Conservation (phyloP, 768 basidiomycete species). For the Naganishia kalamii region DNA sequence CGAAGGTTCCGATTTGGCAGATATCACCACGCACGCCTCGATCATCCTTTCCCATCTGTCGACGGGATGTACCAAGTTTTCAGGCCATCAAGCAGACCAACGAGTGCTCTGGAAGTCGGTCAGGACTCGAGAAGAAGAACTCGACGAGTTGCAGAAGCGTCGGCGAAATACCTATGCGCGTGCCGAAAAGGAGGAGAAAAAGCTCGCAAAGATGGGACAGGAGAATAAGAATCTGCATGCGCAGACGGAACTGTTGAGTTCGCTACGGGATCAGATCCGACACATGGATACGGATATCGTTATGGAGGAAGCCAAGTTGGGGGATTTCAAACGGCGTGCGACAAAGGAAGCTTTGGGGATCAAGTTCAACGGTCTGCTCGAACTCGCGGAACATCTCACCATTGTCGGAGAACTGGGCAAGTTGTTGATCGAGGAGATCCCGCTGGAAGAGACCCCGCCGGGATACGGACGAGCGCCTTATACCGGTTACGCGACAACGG, state of each 20-base stretch:
- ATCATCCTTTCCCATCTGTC: constrained; percentile 64
- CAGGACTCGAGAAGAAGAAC: constrained; percentile 71
- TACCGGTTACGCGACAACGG: constrained; percentile 57
- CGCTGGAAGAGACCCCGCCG: constrained; percentile 71
- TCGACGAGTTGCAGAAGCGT: constrained; percentile 68
- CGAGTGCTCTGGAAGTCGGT: constrained; percentile 71
- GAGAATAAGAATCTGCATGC: constrained; percentile 74
- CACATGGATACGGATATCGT: constrained; percentile 74
- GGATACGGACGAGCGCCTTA: constrained; percentile 71
- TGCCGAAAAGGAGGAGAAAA: constrained; percentile 78
- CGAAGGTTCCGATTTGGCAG: constrained; percentile 50
- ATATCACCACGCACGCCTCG: constrained; percentile 65
- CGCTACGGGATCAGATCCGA: constrained; percentile 66
- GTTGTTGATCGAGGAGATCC: constrained; percentile 61
- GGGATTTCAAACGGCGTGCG: constrained; percentile 71
- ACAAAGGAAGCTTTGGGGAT: constrained; percentile 66
- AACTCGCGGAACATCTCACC: constrained; percentile 74
- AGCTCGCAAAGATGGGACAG: constrained; percentile 78
- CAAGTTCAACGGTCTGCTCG: constrained; percentile 80
- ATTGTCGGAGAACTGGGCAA: constrained; percentile 55
- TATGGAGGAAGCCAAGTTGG: constrained; percentile 68
- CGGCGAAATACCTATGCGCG: constrained; percentile 61
- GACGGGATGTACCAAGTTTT: constrained; percentile 62
- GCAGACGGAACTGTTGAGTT: constrained; percentile 68
- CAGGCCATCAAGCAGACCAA: constrained; percentile 63